Percentiles rank a stretch among this genome's conserved stretches.
Evolutionary conservation across 2,329 filamentous ascomycete genomes (phyloP).

Genomic region (Aspergillus flavus): DNA sequence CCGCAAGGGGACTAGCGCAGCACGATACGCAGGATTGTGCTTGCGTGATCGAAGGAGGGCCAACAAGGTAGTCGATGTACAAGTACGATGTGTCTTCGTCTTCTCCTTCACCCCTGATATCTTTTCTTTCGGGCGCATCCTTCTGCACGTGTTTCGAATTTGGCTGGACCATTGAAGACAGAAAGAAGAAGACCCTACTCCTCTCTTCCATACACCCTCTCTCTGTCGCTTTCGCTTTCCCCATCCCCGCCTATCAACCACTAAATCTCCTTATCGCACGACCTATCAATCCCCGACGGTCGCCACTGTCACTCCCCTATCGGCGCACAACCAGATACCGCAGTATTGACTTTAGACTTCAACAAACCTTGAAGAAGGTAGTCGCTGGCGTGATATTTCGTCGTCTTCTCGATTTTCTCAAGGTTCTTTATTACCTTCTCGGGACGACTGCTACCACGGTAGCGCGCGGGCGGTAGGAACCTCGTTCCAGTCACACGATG

Average conservation of each 20-base stretch:
- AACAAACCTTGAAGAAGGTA: not conserved
- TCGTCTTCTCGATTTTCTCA: not conserved
- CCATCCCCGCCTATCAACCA: not conserved
- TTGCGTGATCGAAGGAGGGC: slow-evolving; percentile 22
- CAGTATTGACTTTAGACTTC: not conserved
- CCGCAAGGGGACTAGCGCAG: slow-evolving; percentile 7
- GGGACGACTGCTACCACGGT: not conserved
- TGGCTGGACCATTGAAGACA: slow-evolving; percentile 11
- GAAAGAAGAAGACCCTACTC: not conserved
- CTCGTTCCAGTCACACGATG: not conserved
- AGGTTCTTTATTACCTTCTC: not conserved
- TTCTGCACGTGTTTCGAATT: not conserved
- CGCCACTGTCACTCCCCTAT: not conserved
- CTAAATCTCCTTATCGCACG: not conserved
- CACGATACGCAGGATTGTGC: slow-evolving; percentile 17
- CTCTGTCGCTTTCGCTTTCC: not conserved
- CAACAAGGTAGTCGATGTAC: not conserved
- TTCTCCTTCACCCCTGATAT: not conserved
- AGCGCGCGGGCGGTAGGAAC: not conserved
- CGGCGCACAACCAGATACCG: not conserved
- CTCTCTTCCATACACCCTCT: no score
- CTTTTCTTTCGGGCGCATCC: slow-evolving; percentile 5
- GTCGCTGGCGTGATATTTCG: not conserved
- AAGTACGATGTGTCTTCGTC: not conserved
- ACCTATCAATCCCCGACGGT: not conserved